phyloP scores from a whole-genome alignment of 257 asterid species.

The Cordia subcordata region DNA sequence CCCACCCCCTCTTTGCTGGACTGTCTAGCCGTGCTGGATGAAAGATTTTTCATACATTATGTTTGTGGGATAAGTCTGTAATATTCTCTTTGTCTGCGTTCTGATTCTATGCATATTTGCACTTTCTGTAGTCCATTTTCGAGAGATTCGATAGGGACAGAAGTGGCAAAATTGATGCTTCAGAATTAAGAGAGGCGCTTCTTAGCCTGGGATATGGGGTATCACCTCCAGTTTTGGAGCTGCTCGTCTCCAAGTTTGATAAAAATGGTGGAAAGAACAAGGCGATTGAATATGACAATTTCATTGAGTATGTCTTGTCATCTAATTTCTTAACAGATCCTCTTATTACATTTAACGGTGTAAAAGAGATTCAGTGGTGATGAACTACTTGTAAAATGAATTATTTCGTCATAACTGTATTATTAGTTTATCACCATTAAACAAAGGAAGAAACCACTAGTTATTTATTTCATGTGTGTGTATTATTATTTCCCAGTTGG shows the following conservation, averaged over 20 bases:
- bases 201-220: constrained; percentile 80
- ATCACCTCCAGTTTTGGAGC: constrained; percentile 62
- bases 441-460: background rate
- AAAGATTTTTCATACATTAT: too few relatives aligned
- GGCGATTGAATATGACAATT: constrained; percentile 91
- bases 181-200: constrained; percentile 82
- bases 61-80: too few relatives aligned
- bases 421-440: too few relatives aligned
- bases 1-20: too few relatives aligned
- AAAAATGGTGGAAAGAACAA: constrained; percentile 73
- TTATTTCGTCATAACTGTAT: too few relatives aligned
- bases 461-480: background rate
- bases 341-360: too few relatives aligned
- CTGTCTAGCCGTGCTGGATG: too few relatives aligned
- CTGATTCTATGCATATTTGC: background rate
- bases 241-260: constrained; percentile 85
- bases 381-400: too few relatives aligned
- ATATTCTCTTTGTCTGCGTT: background rate
- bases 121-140: constrained; percentile 44
- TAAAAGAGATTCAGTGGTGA: too few relatives aligned
- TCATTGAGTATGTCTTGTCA: constrained; percentile 68
- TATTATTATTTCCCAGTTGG: background rate
- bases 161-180: constrained; percentile 77
- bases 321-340: background rate
- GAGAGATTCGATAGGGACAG: constrained; percentile 91